Evolutionary conservation across 495 filamentous ascomycete species (phyloP), one percentile per base, ranked within the genome.

Genomic region (Aspergillus hancockii): DNA sequence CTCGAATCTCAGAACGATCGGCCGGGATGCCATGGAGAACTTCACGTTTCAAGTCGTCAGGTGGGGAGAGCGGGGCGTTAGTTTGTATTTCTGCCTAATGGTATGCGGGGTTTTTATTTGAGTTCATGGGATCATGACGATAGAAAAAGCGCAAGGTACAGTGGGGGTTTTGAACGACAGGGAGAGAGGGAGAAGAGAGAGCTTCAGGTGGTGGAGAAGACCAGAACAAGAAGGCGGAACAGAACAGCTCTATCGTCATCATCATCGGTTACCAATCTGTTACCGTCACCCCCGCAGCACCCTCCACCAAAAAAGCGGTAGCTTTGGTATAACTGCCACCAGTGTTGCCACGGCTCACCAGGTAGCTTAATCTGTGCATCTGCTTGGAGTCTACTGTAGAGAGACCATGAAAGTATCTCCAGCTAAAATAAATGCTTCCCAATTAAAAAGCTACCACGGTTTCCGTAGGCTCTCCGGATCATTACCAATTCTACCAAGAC

Each of bases 1-100:
- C 60, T 82, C 78, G 58, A 84, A 84, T 49, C 81, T 77, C 19
- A 84, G 64, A 4, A 83, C 62, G 52, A 83, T 79, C 38, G 78
- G 62, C 51, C 69, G 72, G 31, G 76, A 70, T 19, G 78, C 69
- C 79, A 81, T 83, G 45, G 51, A 57, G 34, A 18, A 52, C 16
- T 32, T 47, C 16, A 19, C 16, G 32, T 36, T 36, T 36, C 6
- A 30, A 38, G 43, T 18, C 22, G 32, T 18, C 43, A 30, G 23
- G 14, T 45, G 25, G n/a, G n/a, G 21, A 41, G 14, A 34, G 21
- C 18, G 31, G 21, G 41, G 12, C 14, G 8, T 9, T 1, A 34
- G 46, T 9, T 3, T 56, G 9, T 28, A 21, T 18, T 49, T 9
- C 1, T 36, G 32, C 32, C 25, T 9, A 28, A 0, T 10, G 21